Base-by-base conservation (phyloP, 2,329 filamentous ascomycete genomes). In the Elsinoe australis region DNA sequence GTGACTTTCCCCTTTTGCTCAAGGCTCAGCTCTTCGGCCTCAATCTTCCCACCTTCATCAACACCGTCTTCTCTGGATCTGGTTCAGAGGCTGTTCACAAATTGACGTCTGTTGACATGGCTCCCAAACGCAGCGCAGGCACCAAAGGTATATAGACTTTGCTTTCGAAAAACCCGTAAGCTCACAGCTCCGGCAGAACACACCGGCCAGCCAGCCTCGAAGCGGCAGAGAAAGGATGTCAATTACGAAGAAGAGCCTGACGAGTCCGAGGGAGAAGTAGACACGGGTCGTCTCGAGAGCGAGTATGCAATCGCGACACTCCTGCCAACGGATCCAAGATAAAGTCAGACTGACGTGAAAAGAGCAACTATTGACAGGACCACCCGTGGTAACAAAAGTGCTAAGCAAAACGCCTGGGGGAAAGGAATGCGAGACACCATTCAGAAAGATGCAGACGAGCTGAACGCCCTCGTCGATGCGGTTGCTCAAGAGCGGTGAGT, bases 401-500 rank as follows among this genome's bases (percentile, higher is more conserved):
- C 21, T 36, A 5, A 47, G 31, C 14, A 8, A 32, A 19, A 9
- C 24, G n/a, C 28, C 52, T 28, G 48, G 54, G 18, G 36, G 49
- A 10, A 42, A 35, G 10, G 44, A 32, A 28, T 41, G 41, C 9
- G 32, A 47, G 34, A 39, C 32, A 41, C 66, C 58, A 55, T 52
- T n/a, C 28, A 47, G 2, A 42, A 47, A 7, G 51, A 50, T 22
- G 47, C 22, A 7, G 41, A 41, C 3, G 35, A 50, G 8, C 24
- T 52, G 24, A 32, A 49, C 0, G 26, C 42, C 9, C 6, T 29
- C 14, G 42, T 48, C 14, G 33, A 33, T n/a, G 35, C 49, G 10
- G 15, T 52, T 15, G 47, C 35, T 28, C 22, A 38, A 4, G 31
- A 32, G 17, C 26, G 39, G 39, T 44, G 14, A 9, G 39, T n/a